Evolutionary conservation across 2,329 filamentous ascomycete genomes (phyloP).

Genomic region (Fusarium praegraminearum): DNA sequence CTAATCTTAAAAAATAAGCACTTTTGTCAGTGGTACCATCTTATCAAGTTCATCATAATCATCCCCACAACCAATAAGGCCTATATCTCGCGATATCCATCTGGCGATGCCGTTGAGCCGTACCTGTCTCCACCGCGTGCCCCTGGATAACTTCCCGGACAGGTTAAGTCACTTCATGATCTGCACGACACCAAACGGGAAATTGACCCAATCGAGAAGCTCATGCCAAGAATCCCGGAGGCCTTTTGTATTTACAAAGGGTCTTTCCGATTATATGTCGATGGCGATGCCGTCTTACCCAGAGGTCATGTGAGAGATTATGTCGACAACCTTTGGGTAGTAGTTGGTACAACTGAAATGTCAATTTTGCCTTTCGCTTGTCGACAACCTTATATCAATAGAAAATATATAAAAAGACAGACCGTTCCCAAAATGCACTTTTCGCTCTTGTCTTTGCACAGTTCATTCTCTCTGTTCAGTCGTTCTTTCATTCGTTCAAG

Average conservation of each 20-base stretch:
- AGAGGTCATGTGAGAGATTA: constrained; percentile 2
- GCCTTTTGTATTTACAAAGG: constrained; percentile 20
- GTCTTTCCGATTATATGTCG: constrained; percentile 11
- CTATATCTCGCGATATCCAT: not conserved
- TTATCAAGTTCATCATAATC: not conserved
- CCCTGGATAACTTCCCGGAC: constrained; percentile 19
- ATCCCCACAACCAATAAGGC: not conserved
- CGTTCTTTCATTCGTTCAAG: not conserved
- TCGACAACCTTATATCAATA: too few species aligned
- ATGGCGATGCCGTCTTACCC: constrained; percentile 32
- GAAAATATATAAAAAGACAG: too few species aligned
- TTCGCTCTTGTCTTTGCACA: not conserved
- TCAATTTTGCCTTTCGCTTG: too few species aligned
- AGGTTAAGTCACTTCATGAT: constrained; percentile 15
- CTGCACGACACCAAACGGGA: constrained; percentile 15
- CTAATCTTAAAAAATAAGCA: constrained; percentile 13
- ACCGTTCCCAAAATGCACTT: too few species aligned
- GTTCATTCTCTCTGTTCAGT: not conserved
- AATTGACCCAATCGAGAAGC: constrained; percentile 24
- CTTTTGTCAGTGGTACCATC: constrained; percentile 4
- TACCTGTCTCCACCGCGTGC: constrained; percentile 4
- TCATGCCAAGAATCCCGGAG: constrained; percentile 24
- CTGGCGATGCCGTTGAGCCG: constrained; percentile 24
- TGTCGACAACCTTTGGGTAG: too few species aligned
- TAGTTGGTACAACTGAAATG: too few species aligned